Evolutionary conservation across 1,284 basidiomycete genomes (phyloP).

Genomic region (Anthracocystis panici-leucophaei): DNA sequence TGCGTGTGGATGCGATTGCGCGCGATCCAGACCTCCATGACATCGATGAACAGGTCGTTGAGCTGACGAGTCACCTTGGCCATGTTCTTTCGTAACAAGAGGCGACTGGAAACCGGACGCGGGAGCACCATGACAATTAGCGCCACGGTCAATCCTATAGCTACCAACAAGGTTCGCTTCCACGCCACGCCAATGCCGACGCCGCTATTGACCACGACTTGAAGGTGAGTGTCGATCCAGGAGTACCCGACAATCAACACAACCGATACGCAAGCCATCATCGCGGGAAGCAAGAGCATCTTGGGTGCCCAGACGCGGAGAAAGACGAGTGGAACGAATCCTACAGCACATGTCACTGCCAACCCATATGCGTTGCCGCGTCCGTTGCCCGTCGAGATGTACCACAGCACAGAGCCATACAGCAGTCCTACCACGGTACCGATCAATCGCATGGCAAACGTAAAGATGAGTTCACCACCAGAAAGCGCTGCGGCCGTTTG

Average conservation of each 20-base stretch:
- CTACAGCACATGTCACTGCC: constrained; percentile 77
- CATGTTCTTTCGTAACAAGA: constrained; percentile 73
- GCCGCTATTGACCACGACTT: constrained; percentile 58
- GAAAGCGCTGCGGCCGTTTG: constrained; percentile 61
- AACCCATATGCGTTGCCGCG: constrained; percentile 78
- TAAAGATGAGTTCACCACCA: constrained; percentile 62
- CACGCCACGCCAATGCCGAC: constrained; percentile 72
- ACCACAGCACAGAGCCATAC: constrained; percentile 80
- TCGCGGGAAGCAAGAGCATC: constrained; percentile 76
- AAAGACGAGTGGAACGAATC: constrained; percentile 75
- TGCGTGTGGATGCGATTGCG: constrained; percentile 71
- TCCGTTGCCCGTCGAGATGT: constrained; percentile 73
- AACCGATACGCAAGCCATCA: constrained; percentile 80
- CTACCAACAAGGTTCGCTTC: constrained; percentile 70
- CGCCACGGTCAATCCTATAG: constrained; percentile 66
- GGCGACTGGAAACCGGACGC: constrained; percentile 73
- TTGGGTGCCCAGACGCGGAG: constrained; percentile 81
- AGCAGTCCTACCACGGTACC: constrained; percentile 71
- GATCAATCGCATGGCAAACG: constrained; percentile 52
- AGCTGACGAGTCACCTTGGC: constrained; percentile 63
- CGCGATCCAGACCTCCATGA: constrained; percentile 49
- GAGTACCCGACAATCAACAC: constrained; percentile 68
- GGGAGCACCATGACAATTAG: constrained; percentile 66
- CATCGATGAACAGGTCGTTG: constrained; percentile 31
- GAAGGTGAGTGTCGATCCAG: constrained; percentile 55